phyloP scores from a whole-genome alignment of 148 eudicot species.

The Rhododendron griersonianum region DNA sequence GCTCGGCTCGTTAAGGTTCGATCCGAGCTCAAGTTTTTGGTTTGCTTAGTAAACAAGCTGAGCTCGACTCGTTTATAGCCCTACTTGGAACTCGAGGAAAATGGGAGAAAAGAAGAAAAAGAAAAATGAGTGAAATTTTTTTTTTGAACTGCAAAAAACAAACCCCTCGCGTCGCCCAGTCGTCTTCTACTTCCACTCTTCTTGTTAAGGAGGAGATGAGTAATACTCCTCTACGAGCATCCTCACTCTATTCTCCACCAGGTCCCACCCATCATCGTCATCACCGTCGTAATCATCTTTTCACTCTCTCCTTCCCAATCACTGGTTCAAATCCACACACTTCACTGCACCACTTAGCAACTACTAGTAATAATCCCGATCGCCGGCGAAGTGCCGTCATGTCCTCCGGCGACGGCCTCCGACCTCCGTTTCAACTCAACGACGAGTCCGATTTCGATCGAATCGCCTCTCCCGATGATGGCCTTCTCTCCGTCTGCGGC shows the following conservation, averaged over 20 bases:
- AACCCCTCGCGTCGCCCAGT: neutral
- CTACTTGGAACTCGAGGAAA: no score
- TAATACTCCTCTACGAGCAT: neutral
- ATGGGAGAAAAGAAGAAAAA: no score
- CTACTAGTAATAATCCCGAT: neutral
- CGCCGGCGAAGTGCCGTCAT: neutral
- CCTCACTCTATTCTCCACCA: neutral
- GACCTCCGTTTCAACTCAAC: neutral
- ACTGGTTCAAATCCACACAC: neutral
- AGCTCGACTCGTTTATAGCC: no score
- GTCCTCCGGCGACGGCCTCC: neutral
- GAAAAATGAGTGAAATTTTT: no score
- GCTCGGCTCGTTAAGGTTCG: no score
- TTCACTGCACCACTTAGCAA: neutral
- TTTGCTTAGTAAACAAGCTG: no score
- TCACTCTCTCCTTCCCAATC: neutral
- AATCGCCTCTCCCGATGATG: slow-evolving; percentile 51
- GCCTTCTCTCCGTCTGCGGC: slow-evolving; percentile 73
- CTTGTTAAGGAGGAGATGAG: neutral
- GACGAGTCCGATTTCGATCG: slow-evolving; percentile 53
- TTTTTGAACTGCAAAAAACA: no score
- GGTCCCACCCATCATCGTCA: neutral
- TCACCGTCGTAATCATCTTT: neutral
- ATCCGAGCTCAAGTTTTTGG: no score
- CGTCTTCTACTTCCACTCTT: neutral